phyloP scores from a whole-genome alignment of 2,329 filamentous ascomycete species.

The Trichoderma lentiforme region DNA sequence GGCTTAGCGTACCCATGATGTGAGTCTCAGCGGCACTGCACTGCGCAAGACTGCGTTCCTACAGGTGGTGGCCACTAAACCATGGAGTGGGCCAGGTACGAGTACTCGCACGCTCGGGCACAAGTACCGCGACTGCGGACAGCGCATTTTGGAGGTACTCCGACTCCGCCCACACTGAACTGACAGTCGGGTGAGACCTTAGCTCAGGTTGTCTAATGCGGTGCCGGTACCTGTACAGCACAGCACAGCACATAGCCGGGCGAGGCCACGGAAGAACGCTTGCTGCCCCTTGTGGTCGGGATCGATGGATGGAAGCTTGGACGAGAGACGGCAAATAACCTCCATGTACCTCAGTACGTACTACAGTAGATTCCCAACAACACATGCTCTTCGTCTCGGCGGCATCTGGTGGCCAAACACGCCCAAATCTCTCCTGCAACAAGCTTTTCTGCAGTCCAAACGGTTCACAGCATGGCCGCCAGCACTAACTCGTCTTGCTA shows the following conservation, averaged over 20 bases:
- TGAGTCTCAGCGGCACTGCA: neutral
- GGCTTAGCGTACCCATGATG: neutral
- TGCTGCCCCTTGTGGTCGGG: neutral
- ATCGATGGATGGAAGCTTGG: neutral
- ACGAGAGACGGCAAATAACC: neutral
- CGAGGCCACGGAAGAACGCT: neutral
- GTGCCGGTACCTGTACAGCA: neutral
- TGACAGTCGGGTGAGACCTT: neutral
- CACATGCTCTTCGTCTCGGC: neutral
- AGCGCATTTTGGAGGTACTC: neutral
- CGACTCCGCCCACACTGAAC: neutral
- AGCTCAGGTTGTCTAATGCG: neutral
- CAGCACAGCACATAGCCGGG: neutral
- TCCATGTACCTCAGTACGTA: too few species aligned
- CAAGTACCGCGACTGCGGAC: neutral
- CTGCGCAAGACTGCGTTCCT: neutral
- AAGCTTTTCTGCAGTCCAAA: neutral
- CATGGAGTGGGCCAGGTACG: constrained; percentile 10
- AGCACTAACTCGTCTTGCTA: neutral
- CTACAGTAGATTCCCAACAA: neutral
- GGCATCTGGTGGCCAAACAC: neutral
- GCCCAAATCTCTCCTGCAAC: neutral
- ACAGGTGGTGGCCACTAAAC: neutral
- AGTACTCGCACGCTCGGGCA: neutral
- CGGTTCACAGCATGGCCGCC: neutral